Evolutionary conservation across 2,329 filamentous ascomycete species (phyloP).

Genomic region (Cercospora nicotianae): DNA sequence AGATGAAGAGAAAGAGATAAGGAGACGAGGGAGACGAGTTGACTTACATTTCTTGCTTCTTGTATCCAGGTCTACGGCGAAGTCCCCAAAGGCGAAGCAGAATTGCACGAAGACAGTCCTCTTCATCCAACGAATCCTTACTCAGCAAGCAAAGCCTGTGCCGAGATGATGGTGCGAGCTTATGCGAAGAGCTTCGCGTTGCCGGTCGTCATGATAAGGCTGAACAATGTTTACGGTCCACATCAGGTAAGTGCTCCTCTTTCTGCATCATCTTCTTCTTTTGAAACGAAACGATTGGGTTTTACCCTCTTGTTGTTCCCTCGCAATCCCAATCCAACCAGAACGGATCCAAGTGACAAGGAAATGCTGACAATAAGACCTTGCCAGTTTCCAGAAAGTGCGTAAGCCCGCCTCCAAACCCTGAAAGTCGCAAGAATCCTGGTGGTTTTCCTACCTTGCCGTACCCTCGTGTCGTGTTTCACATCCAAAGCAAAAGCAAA

Average conservation of each 20-base stretch:
- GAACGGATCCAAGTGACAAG: background rate
- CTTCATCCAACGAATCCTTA: slow-evolving; percentile 75
- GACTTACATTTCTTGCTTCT: too few species aligned
- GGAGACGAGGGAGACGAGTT: too few species aligned
- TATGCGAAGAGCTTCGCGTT: slow-evolving; percentile 81
- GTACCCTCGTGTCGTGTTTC: background rate
- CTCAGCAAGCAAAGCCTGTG: slow-evolving; percentile 42
- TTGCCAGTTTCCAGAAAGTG: slow-evolving; percentile 31
- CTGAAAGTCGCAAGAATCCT: background rate
- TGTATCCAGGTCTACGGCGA: slow-evolving; percentile 71
- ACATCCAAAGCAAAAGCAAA: background rate
- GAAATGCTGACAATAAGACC: slow-evolving; percentile 17
- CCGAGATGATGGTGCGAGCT: slow-evolving; percentile 62
- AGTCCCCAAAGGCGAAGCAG: slow-evolving; percentile 69
- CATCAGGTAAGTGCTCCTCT: slow-evolving; percentile 64
- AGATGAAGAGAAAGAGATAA: too few species aligned
- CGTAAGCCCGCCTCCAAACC: slow-evolving; percentile 10
- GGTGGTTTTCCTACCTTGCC: background rate
- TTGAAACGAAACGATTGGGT: background rate
- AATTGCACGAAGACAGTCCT: slow-evolving; percentile 70
- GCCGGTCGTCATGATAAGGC: slow-evolving; percentile 74
- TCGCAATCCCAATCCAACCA: background rate
- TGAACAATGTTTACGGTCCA: slow-evolving; percentile 84
- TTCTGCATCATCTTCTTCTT: too few species aligned
- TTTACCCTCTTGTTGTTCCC: background rate